A percentile compares a stretch with the other conserved stretches of the same genome.
Evolutionary conservation across 108 stramenopile genomes (phyloP).

Genomic region (Hondaea fermentalgiana): DNA sequence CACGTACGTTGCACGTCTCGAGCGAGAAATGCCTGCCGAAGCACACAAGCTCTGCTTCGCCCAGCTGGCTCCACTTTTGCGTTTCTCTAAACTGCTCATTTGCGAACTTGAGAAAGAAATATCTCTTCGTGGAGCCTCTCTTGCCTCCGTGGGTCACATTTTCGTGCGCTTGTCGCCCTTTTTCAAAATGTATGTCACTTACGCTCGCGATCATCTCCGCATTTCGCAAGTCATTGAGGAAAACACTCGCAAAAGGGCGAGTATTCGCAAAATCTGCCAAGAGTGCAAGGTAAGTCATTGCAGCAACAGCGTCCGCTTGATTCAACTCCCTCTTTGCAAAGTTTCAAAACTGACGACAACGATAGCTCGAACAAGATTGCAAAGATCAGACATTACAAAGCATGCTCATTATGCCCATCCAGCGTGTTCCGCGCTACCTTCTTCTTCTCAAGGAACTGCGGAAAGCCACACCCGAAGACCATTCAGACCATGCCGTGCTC

Average conservation of each 20-base stretch:
- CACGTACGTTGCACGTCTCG: not conserved
- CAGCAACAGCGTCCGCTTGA: too few relatives aligned
- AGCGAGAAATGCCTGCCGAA: not conserved
- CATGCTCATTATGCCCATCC: constrained; percentile 23
- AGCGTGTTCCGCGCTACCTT: constrained; percentile 9
- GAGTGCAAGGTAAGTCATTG: not conserved
- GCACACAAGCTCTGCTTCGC: not conserved
- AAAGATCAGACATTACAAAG: not conserved
- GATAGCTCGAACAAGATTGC: not conserved
- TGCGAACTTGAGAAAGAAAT: not conserved
- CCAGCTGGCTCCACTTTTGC: not conserved
- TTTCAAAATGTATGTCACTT: constrained; percentile 4
- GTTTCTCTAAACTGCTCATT: not conserved
- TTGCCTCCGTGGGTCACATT: not conserved
- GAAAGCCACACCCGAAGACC: not conserved
- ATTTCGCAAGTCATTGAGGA: not conserved
- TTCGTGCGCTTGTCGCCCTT: not conserved
- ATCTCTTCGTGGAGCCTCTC: not conserved
- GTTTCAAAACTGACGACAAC: too few relatives aligned
- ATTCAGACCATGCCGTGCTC: not conserved
- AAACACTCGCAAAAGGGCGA: not conserved
- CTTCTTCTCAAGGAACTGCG: not conserved
- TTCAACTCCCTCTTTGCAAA: too few relatives aligned
- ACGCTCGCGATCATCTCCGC: not conserved
- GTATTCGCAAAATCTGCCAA: not conserved